phyloP scores from a whole-genome alignment of 2,329 filamentous ascomycete genomes.

The Thyridium curvatum region DNA sequence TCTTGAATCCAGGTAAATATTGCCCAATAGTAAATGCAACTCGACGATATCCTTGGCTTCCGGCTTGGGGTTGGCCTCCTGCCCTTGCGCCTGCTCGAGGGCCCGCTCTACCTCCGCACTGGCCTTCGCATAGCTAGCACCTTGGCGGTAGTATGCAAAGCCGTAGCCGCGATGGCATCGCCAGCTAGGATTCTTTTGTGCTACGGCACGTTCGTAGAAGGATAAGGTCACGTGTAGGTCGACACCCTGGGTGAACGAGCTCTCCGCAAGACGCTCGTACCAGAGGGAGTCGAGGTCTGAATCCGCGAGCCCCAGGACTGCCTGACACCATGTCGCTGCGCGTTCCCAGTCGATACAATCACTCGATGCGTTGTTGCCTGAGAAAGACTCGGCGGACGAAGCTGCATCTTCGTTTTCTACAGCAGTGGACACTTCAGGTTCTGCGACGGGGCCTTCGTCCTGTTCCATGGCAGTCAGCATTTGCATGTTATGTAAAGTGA shows the following conservation, averaged over 20 bases:
- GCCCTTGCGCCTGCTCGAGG: conserved; percentile 3
- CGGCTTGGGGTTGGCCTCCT: conserved; percentile 8
- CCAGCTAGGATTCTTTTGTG: conserved; percentile 11
- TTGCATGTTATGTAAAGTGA: too few relatives aligned
- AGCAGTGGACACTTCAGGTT: too few relatives aligned
- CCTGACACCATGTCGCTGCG: conserved; percentile 10
- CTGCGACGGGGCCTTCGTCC: too few relatives aligned
- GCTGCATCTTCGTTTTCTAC: too few relatives aligned
- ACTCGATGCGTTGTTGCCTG: too few relatives aligned
- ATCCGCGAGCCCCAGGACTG: conserved; percentile 4
- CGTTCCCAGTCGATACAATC: conserved; percentile 7
- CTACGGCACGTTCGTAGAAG: conserved; percentile 9
- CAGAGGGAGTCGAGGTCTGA: conserved; percentile 13
- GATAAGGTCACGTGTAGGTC: not conserved
- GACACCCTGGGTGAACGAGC: not conserved
- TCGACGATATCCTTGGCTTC: conserved; percentile 7
- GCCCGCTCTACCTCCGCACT: not conserved
- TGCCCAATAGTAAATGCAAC: conserved; percentile 8
- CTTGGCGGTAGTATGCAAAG: conserved; percentile 1
- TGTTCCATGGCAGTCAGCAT: too few relatives aligned
- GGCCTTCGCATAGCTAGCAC: not conserved
- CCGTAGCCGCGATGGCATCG: conserved; percentile 9
- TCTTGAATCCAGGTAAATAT: conserved; percentile 4
- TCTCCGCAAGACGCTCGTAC: conserved; percentile 15
- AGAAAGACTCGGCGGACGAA: too few relatives aligned